A percentile compares a stretch with the other conserved stretches of the same genome.
Evolutionary conservation across 2,329 filamentous ascomycete genomes (phyloP).

Genomic region (Periconia sp.): DNA sequence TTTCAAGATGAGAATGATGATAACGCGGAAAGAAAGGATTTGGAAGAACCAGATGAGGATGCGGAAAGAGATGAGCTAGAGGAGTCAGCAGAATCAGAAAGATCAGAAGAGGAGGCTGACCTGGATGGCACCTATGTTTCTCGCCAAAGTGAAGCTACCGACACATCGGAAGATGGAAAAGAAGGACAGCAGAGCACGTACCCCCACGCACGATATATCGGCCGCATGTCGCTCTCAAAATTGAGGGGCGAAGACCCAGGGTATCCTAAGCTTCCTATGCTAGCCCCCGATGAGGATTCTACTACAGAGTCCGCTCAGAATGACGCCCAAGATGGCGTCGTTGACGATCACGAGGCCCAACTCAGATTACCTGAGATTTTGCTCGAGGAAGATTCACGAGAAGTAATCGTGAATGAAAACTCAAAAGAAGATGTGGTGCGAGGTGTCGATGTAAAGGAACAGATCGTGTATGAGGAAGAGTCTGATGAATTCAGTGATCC

Average conservation of each 20-base stretch:
- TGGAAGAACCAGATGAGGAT: neutral
- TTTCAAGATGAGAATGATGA: slow-evolving; percentile 23
- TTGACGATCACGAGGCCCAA: too few relatives aligned
- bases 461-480: slow-evolving; percentile 9
- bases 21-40: slow-evolving; percentile 4
- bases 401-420: too few relatives aligned
- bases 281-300: slow-evolving; percentile 2
- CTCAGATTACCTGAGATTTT: too few relatives aligned
- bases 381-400: too few relatives aligned
- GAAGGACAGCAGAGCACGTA: neutral
- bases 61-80: slow-evolving; percentile 18
- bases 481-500: slow-evolving; percentile 24
- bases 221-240: slow-evolving; percentile 20
- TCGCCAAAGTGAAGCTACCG: neutral
- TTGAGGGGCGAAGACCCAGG: slow-evolving; percentile 16
- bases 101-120: slow-evolving; percentile 4
- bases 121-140: slow-evolving; percentile 12
- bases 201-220: slow-evolving; percentile 16
- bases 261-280: slow-evolving; percentile 18
- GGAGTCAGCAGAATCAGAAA: slow-evolving; percentile 4
- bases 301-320: too few relatives aligned
- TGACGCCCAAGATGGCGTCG: too few relatives aligned
- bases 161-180: neutral
- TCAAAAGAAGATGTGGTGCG: too few relatives aligned
- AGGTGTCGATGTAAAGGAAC: too few relatives aligned